Base-by-base conservation (phyloP, 73 alveolate genomes). In the Breviolum minutum region DNA sequence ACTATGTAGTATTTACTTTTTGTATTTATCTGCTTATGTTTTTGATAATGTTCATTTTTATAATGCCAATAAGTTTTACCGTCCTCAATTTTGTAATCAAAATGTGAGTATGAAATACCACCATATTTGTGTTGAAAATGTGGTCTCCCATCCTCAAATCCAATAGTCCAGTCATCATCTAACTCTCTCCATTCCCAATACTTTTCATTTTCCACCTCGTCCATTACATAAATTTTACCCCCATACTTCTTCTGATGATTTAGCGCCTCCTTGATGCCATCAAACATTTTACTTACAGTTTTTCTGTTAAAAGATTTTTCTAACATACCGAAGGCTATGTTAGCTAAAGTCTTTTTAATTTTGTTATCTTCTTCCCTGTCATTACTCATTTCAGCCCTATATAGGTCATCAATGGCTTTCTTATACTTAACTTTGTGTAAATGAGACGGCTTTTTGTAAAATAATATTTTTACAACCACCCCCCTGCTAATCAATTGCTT, bases 381-480 rank as follows among this genome's bases (percentile, higher is more conserved):
- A 27, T 85, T 48, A 64, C 94, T 62, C 11, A 85, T 85, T 62
- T 85, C 63, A 12, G 73, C 27, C 9, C 11, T 64, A 61, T 64
- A 85, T 1, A 85, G 77, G 20, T 85, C 94, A 22, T 85, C 80
- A 60, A 85, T 14, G 66, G 71, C 71, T 85, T 85, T 85, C 27
- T 85, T 85, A 64, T 29, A 85, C 70, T 85, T 64, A 9, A 85
- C 94, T 62, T 85, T 85, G 94, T 85, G 94, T 12, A 85, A 26
- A 61, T 29, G 69, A 62, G 94, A 85, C 0, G 94, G 94, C 77
- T 60, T 62, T 62, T 85, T 85, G 20, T 60, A 85, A 9, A 16
- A 32, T 26, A 85, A 29, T 32, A 85, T 62, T 85, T 62, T 85
- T 24, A 64, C n/a, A 19, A 6, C 60, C 8, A 85, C 71, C 22